Conservation (phyloP, 345 rosid genomes). For the Bruguiera parviflora region DNA sequence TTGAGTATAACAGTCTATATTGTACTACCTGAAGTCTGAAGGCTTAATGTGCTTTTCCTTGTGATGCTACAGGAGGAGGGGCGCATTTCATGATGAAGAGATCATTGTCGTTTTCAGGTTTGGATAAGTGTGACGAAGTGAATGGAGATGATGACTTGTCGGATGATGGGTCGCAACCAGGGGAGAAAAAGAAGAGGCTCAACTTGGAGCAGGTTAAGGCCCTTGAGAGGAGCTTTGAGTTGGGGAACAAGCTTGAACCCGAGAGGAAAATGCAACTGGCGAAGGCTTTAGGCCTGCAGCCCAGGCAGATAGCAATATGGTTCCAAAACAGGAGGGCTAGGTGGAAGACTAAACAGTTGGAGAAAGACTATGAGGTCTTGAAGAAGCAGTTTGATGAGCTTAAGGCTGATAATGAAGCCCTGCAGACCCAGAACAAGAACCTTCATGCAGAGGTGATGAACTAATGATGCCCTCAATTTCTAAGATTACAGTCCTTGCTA, state of each 20-base stretch:
- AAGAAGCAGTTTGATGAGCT: constrained; percentile 34
- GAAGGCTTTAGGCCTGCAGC: constrained; percentile 33
- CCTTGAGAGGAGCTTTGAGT: constrained; percentile 34
- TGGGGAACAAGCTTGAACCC: constrained; percentile 38
- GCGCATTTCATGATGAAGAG: constrained; percentile 65
- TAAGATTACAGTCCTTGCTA: not conserved
- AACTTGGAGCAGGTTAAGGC: constrained; percentile 37
- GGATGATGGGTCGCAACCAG: constrained; percentile 49
- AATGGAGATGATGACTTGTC: constrained; percentile 66
- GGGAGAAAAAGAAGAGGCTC: constrained; percentile 39
- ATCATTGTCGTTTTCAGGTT: constrained; percentile 70
- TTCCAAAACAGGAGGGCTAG: constrained; percentile 38
- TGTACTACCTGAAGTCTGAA: too few species aligned
- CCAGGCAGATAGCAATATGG: constrained; percentile 36
- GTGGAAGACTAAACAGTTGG: constrained; percentile 39
- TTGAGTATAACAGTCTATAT: not conserved
- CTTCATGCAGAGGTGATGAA: constrained; percentile 27
- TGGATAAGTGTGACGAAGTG: constrained; percentile 48
- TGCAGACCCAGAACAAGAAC: constrained; percentile 32
- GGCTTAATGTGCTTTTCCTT: not conserved
- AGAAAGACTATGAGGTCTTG: constrained; percentile 33
- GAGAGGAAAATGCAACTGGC: constrained; percentile 37
- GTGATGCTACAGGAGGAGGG: constrained; percentile 42
- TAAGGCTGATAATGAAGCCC: constrained; percentile 33
- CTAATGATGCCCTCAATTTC: too few species aligned